Percentiles rank a stretch among this genome's conserved stretches.
These are phyloP conservation scores for Cladosporium sp. DNA, from an alignment of 2,329 filamentous ascomycete species.

Conservation along the genomic window DNA sequence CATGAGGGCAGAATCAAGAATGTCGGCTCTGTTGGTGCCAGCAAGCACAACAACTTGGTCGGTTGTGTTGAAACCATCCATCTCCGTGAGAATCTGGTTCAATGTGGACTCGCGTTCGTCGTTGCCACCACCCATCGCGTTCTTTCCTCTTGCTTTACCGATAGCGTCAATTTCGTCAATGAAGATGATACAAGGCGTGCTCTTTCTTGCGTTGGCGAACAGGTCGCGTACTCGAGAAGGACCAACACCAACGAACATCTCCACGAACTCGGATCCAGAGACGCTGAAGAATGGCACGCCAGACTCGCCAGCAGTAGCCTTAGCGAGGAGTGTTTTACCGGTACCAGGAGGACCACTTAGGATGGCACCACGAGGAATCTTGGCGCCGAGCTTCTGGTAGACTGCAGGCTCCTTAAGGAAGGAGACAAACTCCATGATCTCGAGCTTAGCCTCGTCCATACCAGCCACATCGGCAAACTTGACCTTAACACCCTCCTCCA, in stretches of 20 bases:
- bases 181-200: conserved; percentile 97
- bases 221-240: conserved; percentile 91
- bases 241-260: conserved; percentile 99
- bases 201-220: conserved; percentile 91
- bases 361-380: conserved; percentile 95
- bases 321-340: conserved; percentile 94
- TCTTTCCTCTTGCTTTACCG: conserved; percentile 80
- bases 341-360: conserved; percentile 96
- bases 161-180: conserved; percentile 99
- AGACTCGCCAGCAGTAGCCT: conserved; percentile 95
- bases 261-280: conserved; percentile 96
- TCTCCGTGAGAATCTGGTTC: conserved; percentile 97
- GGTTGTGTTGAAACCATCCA: conserved; percentile 97
- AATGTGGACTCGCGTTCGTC: conserved; percentile 95
- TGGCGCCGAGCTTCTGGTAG: conserved; percentile 91
- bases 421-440: conserved; percentile 99
- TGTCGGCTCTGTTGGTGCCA: conserved; percentile 91
- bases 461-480: conserved; percentile 96
- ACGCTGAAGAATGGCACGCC: conserved; percentile 97
- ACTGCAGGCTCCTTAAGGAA: conserved; percentile 91
- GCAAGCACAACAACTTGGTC: conserved; percentile 96
- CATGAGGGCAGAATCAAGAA: conserved; percentile 93
- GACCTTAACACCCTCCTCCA: conserved; percentile 92
- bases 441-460: conserved; percentile 95
- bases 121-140: conserved; percentile 82